phyloP scores from a whole-genome alignment of 768 basidiomycete genomes.

The Lenzites betulinus region DNA sequence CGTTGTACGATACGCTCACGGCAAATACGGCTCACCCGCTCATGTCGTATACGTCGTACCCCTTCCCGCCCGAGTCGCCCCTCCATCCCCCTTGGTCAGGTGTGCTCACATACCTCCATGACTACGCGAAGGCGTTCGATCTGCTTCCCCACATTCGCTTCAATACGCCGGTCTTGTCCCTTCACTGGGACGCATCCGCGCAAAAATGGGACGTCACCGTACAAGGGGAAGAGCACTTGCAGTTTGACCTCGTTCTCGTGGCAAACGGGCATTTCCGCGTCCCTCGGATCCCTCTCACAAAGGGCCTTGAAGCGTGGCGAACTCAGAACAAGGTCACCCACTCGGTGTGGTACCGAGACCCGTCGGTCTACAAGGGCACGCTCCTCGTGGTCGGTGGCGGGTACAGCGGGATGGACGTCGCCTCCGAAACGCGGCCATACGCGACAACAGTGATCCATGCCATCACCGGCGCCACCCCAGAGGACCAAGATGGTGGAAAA shows the following conservation, averaged over 20 bases:
- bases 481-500: constrained; percentile 25
- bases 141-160: constrained; percentile 65
- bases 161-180: constrained; percentile 53
- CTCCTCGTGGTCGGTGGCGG: constrained; percentile 50
- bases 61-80: constrained; percentile 72
- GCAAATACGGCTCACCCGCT: constrained; percentile 79
- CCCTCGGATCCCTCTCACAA: constrained; percentile 64
- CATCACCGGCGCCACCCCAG: constrained; percentile 36
- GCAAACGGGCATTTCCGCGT: constrained; percentile 75
- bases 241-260: constrained; percentile 66
- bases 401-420: constrained; percentile 72
- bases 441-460: constrained; percentile 59
- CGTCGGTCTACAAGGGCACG: constrained; percentile 35
- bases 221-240: constrained; percentile 30
- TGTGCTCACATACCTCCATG: constrained; percentile 67
- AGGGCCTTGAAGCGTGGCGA: constrained; percentile 64
- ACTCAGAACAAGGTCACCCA: constrained; percentile 54
- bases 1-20: constrained; percentile 79
- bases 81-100: constrained; percentile 62
- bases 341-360: constrained; percentile 68
- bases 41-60: constrained; percentile 67
- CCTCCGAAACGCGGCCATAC: constrained; percentile 52
- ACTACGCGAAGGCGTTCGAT: constrained; percentile 63
- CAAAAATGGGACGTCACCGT: constrained; percentile 51
- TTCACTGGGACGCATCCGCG: constrained; percentile 40